phyloP scores from a whole-genome alignment of 768 basidiomycete species.

The Psilocybe subaeruginosa region DNA sequence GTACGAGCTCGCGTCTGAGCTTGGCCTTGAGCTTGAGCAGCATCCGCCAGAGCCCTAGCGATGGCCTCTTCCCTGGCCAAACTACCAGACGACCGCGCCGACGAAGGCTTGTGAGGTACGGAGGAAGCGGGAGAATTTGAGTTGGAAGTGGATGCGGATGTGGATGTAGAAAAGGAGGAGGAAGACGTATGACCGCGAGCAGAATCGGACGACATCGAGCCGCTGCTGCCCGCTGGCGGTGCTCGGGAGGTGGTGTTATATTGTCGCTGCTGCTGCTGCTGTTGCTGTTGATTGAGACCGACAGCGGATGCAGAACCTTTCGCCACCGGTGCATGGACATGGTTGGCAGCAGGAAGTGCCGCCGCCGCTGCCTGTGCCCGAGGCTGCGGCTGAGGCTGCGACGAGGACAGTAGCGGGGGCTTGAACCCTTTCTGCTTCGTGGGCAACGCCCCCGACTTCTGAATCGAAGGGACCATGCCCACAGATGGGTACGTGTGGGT shows the following conservation, averaged over 20 bases:
- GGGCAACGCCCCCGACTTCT: constrained; percentile 24
- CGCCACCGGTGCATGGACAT: not conserved
- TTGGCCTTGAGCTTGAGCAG: not conserved
- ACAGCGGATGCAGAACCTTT: not conserved
- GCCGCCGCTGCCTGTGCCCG: not conserved
- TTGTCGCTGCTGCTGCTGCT: not conserved
- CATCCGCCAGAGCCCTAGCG: not conserved
- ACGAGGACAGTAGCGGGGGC: constrained; percentile 33
- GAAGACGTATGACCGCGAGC: not conserved
- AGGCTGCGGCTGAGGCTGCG: constrained; percentile 21
- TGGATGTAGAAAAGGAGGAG: not conserved
- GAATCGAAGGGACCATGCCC: constrained; percentile 7
- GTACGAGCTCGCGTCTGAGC: too few species aligned
- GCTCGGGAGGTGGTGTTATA: not conserved
- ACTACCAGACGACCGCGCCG: not conserved
- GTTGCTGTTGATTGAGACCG: not conserved
- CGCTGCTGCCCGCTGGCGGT: not conserved
- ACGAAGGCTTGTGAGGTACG: not conserved
- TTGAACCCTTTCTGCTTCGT: constrained; percentile 38
- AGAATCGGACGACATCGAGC: constrained; percentile 1
- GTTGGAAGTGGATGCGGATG: not conserved
- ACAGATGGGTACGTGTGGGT: constrained; percentile 25
- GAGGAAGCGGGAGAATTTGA: not conserved
- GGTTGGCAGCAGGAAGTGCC: not conserved
- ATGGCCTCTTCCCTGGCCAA: not conserved